These are phyloP conservation scores for Fraxinus velutina DNA, from an alignment of 305 asterid genomes.

Conservation along the genomic window DNA sequence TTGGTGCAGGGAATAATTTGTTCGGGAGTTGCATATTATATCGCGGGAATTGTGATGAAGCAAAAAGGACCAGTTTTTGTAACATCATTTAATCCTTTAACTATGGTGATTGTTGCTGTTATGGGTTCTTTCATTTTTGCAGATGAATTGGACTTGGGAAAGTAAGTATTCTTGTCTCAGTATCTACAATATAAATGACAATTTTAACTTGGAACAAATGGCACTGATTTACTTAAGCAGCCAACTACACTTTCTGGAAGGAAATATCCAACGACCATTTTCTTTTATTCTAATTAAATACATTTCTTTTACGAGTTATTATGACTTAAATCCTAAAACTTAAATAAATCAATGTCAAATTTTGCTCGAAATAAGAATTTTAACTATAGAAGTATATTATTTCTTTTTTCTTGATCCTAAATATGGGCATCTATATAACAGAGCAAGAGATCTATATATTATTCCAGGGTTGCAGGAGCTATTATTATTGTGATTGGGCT, in stretches of 20 bases:
- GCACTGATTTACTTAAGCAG: too few relatives aligned
- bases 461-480: conserved; percentile 58
- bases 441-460: too few relatives aligned
- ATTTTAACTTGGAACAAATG: not conserved
- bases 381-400: too few relatives aligned
- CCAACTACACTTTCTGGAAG: too few relatives aligned
- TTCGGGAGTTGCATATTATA: conserved; percentile 63
- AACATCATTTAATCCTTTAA: conserved; percentile 63
- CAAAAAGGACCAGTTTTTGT: conserved; percentile 72
- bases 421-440: too few relatives aligned
- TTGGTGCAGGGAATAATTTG: conserved; percentile 59
- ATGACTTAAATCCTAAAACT: too few relatives aligned
- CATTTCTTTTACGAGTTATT: too few relatives aligned
- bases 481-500: conserved; percentile 46
- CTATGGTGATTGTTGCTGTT: conserved; percentile 62
- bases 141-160: conserved; percentile 59
- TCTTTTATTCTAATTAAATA: too few relatives aligned
- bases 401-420: too few relatives aligned
- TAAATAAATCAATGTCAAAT: too few relatives aligned
- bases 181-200: not conserved
- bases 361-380: too few relatives aligned
- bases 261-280: too few relatives aligned
- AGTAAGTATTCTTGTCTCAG: conserved; percentile 34
- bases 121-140: conserved; percentile 55
- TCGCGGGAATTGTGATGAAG: conserved; percentile 61